Evolutionary conservation across 352 stramenopile genomes (phyloP).

Genomic region (Elongisporangium prolatum): DNA sequence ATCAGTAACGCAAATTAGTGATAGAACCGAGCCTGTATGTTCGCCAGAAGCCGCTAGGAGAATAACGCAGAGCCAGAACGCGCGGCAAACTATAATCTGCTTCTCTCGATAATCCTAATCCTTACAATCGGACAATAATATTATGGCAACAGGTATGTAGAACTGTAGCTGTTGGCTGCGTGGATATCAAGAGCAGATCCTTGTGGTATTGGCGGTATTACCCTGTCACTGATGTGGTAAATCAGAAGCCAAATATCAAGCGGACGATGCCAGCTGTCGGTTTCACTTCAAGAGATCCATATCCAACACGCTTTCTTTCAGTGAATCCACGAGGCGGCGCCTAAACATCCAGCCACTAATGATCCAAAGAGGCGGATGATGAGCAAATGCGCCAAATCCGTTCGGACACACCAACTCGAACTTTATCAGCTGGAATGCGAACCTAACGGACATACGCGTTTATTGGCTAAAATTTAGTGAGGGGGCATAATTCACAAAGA

Average conservation of each 20-base stretch:
- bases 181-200: neutral
- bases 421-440: neutral
- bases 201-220: neutral
- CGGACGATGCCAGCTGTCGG: neutral
- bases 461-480: neutral
- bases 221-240: neutral
- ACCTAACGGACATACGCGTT: neutral
- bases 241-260: neutral
- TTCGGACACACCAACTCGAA: neutral
- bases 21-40: too few species aligned
- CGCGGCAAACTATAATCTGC: too few species aligned
- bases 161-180: too few species aligned
- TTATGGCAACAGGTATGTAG: too few species aligned
- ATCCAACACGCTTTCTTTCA: neutral
- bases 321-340: neutral
- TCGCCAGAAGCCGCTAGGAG: too few species aligned
- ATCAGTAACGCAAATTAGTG: too few species aligned
- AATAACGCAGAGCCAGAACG: too few species aligned
- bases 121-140: too few species aligned
- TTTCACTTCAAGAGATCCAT: neutral
- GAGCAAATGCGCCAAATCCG: neutral
- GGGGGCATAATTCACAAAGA: neutral
- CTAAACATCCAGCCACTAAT: neutral
- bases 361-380: neutral
- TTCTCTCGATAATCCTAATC: too few species aligned